Conservation (phyloP, 1,284 basidiomycete genomes). For the Trichosporon ovoides region DNA sequence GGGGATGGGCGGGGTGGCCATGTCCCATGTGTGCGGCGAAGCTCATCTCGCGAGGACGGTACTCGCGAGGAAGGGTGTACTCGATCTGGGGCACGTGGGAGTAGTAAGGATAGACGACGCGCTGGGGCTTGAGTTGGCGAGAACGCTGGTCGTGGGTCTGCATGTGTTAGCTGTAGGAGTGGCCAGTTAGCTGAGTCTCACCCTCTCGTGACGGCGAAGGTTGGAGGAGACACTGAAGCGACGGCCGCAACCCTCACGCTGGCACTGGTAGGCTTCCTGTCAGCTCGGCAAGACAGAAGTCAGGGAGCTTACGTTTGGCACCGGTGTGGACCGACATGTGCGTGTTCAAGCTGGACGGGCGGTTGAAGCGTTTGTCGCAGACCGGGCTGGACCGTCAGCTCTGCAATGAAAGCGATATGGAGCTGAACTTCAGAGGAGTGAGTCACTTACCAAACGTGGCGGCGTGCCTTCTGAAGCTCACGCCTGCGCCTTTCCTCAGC, state of each 20-base stretch:
- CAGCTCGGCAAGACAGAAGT: neutral
- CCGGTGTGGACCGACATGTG: constrained; percentile 66
- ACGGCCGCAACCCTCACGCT: constrained; percentile 53
- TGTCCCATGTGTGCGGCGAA: neutral
- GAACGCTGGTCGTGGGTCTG: constrained; percentile 13
- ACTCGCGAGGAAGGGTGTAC: neutral
- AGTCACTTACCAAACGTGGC: constrained; percentile 26
- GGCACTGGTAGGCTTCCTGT: constrained; percentile 55
- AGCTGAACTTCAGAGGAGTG: neutral
- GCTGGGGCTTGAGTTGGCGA: neutral
- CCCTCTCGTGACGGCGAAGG: constrained; percentile 57
- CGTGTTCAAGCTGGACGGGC: constrained; percentile 60
- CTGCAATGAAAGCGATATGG: too few species aligned
- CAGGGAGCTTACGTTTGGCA: constrained; percentile 54
- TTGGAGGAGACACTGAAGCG: constrained; percentile 61
- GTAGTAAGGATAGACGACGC: neutral
- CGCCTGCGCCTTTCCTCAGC: constrained; percentile 11
- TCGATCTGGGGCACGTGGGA: neutral
- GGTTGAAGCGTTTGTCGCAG: constrained; percentile 59
- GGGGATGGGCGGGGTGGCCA: neutral
- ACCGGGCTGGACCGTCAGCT: constrained; percentile 42
- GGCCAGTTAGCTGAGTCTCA: constrained; percentile 15
- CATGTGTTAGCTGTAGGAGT: neutral
- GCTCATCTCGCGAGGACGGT: constrained; percentile 4
- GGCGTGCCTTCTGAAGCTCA: constrained; percentile 18